phyloP scores from a whole-genome alignment of 352 stramenopile species.

The Phytophthora sp. region DNA sequence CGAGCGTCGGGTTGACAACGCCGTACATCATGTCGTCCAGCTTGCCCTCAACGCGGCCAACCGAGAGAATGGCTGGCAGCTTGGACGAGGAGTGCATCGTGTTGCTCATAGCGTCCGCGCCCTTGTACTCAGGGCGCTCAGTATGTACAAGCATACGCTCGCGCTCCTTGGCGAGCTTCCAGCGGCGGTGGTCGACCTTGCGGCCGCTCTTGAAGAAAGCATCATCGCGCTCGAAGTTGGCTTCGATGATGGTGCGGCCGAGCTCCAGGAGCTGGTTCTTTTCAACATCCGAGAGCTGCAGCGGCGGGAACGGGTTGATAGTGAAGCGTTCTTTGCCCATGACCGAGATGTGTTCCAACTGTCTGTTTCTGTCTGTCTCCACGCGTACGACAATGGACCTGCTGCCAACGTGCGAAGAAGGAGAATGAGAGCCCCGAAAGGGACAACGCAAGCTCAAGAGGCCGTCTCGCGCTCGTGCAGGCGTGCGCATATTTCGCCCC shows the following conservation, averaged over 20 bases:
- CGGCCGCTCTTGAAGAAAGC: conserved; percentile 37
- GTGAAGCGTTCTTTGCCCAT: conserved; percentile 46
- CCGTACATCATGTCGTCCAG: conserved; percentile 56
- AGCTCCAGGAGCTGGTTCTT: conserved; percentile 46
- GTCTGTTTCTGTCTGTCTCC: conserved; percentile 1
- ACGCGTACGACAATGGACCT: conserved; percentile 1
- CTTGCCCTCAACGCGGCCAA: conserved; percentile 37
- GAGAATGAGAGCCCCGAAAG: conserved; percentile 26
- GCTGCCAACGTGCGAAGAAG: conserved; percentile 26
- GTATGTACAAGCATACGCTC: conserved; percentile 43
- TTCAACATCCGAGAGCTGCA: conserved; percentile 40
- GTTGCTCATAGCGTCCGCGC: conserved; percentile 33
- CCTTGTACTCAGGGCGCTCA: conserved; percentile 40
- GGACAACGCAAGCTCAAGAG: conserved; percentile 30
- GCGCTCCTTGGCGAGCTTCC: conserved; percentile 49
- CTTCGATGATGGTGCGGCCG: conserved; percentile 42
- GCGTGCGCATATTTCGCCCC: conserved; percentile 15
- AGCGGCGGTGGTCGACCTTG: conserved; percentile 36
- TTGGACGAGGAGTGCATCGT: conserved; percentile 32
- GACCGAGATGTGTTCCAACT: background rate
- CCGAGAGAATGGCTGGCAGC: conserved; percentile 38
- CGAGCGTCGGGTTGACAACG: conserved; percentile 41
- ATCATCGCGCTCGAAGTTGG: conserved; percentile 44
- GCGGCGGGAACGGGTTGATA: conserved; percentile 46
- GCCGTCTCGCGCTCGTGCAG: conserved; percentile 12